Percentiles rank a stretch among this genome's conserved stretches.
Conservation (phyloP, 345 rosid species). For the Triadica sebifera region DNA sequence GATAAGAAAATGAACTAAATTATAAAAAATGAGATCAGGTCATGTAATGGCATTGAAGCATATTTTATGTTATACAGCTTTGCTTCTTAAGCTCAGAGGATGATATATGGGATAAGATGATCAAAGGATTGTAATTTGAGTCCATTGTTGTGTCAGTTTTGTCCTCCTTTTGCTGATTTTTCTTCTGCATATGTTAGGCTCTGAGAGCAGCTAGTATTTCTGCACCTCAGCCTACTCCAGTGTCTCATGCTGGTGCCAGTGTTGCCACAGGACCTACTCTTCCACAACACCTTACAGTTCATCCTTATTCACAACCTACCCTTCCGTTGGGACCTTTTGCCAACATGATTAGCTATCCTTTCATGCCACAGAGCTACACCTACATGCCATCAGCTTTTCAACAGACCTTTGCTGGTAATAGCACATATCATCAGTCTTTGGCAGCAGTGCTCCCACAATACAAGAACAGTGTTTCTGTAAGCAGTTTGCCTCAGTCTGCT, state of each 20-base stretch:
- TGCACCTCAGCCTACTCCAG: conserved; percentile 64
- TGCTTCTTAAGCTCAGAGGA: background rate
- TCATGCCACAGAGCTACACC: conserved; percentile 85
- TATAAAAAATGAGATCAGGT: background rate
- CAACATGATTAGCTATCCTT: conserved; percentile 85
- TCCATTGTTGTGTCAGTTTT: background rate
- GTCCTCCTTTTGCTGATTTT: conserved; percentile 12
- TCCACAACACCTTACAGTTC: conserved; percentile 88
- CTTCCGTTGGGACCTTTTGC: conserved; percentile 80
- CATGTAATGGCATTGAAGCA: background rate
- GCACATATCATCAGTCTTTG: conserved; percentile 77
- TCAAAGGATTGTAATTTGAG: background rate
- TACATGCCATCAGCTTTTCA: conserved; percentile 92
- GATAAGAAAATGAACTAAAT: background rate
- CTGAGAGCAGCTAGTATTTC: conserved; percentile 61
- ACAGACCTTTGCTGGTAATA: conserved; percentile 80
- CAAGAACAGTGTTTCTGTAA: conserved; percentile 71
- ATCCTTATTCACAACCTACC: conserved; percentile 83
- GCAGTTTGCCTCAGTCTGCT: conserved; percentile 85
- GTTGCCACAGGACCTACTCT: conserved; percentile 75
- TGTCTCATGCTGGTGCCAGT: conserved; percentile 52
- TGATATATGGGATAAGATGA: background rate
- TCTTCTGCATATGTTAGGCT: conserved; percentile 40
- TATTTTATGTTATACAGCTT: background rate
- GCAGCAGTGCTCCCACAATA: conserved; percentile 88